These are phyloP conservation scores for Tricholoma matsutake DNA, from an alignment of 768 basidiomycete genomes.

Conservation along the genomic window DNA sequence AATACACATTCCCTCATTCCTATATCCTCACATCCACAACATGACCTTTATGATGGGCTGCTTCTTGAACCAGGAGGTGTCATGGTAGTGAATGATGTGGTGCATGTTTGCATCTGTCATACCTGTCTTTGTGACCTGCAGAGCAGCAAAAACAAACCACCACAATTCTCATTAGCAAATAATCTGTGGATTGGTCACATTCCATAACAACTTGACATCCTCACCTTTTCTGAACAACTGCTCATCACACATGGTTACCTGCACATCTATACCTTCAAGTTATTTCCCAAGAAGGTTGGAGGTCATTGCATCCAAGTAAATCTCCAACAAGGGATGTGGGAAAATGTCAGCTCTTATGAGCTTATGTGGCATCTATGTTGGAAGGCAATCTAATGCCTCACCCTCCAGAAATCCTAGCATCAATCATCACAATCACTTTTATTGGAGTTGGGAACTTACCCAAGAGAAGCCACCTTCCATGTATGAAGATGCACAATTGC, in stretches of 20 bases:
- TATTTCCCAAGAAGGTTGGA: conserved; percentile 22
- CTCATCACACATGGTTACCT: conserved; percentile 32
- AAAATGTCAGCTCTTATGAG: too few relatives aligned
- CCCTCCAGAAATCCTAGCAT: too few relatives aligned
- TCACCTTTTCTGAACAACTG: conserved; percentile 37
- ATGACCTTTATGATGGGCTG: conserved; percentile 7
- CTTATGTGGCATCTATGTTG: too few relatives aligned
- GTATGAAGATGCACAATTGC: too few relatives aligned
- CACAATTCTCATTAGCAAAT: conserved; percentile 24
- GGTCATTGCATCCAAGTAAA: not conserved
- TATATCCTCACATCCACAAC: conserved; percentile 1
- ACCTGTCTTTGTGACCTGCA: conserved; percentile 3
- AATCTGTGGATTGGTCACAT: conserved; percentile 36
- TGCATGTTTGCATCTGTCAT: not conserved
- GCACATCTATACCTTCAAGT: conserved; percentile 31
- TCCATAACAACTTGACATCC: conserved; percentile 22
- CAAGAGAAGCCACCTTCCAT: conserved; percentile 16
- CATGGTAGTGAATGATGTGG: not conserved
- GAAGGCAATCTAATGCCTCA: too few relatives aligned
- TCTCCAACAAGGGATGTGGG: too few relatives aligned
- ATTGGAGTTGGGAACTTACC: too few relatives aligned
- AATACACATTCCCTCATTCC: not conserved
- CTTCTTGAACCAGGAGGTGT: conserved; percentile 2
- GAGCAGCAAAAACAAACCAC: not conserved
- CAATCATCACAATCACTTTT: too few relatives aligned